phyloP scores from a whole-genome alignment of 164 flowering plant genomes.

The Tinospora cordifolia region DNA sequence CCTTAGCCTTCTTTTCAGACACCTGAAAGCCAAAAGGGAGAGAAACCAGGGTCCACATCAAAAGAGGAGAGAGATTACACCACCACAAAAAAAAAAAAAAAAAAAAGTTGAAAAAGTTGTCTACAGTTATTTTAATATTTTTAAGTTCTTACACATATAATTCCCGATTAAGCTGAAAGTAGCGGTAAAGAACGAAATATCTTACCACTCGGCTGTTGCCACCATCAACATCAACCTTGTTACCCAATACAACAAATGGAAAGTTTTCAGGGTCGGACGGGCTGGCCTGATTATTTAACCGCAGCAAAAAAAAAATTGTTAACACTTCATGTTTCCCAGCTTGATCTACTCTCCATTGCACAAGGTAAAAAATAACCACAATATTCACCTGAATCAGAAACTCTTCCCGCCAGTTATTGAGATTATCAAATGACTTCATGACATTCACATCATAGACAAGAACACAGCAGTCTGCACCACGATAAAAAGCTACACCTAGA shows the following conservation, averaged over 20 bases:
- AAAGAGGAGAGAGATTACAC: not conserved
- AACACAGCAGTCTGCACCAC: constrained; percentile 58
- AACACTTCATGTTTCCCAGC: not conserved
- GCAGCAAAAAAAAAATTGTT: not conserved
- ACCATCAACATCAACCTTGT: constrained; percentile 87
- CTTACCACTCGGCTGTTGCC: constrained; percentile 93
- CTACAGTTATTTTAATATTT: not conserved
- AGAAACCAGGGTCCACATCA: not conserved
- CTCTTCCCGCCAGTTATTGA: constrained; percentile 81
- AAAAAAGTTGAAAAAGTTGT: not conserved
- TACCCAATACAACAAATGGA: constrained; percentile 84
- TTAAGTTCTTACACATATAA: not conserved
- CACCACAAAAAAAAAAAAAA: too few species aligned
- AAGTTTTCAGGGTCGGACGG: constrained; percentile 89
- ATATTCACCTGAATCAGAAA: constrained; percentile 66
- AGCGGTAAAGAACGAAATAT: constrained; percentile 1
- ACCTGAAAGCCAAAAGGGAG: constrained; percentile 36
- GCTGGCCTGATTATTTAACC: constrained; percentile 51
- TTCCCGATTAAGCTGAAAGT: not conserved
- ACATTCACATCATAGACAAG: constrained; percentile 51
- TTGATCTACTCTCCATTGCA: not conserved
- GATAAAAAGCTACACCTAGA: constrained; percentile 41
- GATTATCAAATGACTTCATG: constrained; percentile 73
- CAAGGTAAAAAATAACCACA: not conserved
- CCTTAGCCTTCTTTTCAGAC: constrained; percentile 85